Evolutionary conservation across 2,329 filamentous ascomycete genomes (phyloP).

Genomic region (Colletotrichum zoysiae): DNA sequence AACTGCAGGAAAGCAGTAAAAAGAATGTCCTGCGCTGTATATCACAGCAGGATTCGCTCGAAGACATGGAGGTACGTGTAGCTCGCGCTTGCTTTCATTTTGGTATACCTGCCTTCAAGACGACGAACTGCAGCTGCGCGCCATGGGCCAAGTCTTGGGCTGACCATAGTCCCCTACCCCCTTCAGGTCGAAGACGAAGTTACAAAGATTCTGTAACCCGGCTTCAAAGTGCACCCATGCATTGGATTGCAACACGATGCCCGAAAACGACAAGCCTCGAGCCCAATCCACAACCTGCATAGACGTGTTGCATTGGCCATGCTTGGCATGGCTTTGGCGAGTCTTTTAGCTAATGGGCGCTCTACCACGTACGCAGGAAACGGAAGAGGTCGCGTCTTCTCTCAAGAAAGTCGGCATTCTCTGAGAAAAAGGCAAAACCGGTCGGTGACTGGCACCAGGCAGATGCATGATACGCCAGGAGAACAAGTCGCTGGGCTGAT

Average conservation of each 20-base stretch:
- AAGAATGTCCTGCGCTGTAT: conserved; percentile 98
- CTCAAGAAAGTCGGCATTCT: conserved; percentile 57
- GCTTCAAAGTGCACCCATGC: conserved; percentile 34
- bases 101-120: conserved; percentile 13
- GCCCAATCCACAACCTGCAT: conserved; percentile 21
- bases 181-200: conserved; percentile 88
- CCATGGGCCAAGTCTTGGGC: conserved; percentile 49
- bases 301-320: conserved; percentile 17
- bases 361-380: conserved; percentile 47
- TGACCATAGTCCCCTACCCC: conserved; percentile 59
- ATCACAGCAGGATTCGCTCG: conserved; percentile 94
- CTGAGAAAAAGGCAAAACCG: conserved; percentile 53
- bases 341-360: conserved; percentile 45
- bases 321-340: conserved; percentile 29
- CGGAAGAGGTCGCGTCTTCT: conserved; percentile 52
- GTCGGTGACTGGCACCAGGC: neutral
- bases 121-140: conserved; percentile 30
- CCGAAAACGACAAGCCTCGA: conserved; percentile 18
- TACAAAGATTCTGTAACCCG: conserved; percentile 85
- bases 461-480: conserved; percentile 13
- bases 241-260: conserved; percentile 31
- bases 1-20: conserved; percentile 99
- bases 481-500: conserved; percentile 7
- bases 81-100: conserved; percentile 4
- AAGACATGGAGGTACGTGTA: conserved; percentile 96